Percentiles rank a stretch among this genome's conserved stretches.
Evolutionary conservation across 2,329 filamentous ascomycete species (phyloP).

Genomic region (Cercospora sp.): DNA sequence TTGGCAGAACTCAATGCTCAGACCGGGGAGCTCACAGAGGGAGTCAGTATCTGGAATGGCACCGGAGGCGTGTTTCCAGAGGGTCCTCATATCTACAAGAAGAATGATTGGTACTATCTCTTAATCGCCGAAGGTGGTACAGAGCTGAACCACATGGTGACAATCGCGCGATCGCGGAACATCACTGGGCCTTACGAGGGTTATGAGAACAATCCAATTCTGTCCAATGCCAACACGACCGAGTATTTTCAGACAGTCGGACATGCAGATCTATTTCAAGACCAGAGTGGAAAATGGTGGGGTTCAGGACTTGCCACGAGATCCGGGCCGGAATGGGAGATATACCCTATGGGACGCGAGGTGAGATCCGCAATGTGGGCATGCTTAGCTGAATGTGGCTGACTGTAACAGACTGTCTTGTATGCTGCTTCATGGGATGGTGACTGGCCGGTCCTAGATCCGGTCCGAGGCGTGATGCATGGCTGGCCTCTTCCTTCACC

Average conservation of each 20-base stretch:
- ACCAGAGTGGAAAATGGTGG: slow-evolving; percentile 56
- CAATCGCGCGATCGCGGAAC: slow-evolving; percentile 42
- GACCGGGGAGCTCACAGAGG: slow-evolving; percentile 34
- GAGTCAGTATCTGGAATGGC: slow-evolving; percentile 41
- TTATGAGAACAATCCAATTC: slow-evolving; percentile 32
- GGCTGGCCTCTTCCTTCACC: slow-evolving; percentile 46
- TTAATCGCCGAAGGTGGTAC: slow-evolving; percentile 45
- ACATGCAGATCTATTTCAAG: slow-evolving; percentile 60
- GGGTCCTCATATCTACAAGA: slow-evolving; percentile 44
- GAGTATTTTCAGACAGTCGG: slow-evolving; percentile 54
- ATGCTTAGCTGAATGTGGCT: not conserved
- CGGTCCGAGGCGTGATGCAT: slow-evolving; percentile 48
- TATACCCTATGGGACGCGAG: slow-evolving; percentile 59
- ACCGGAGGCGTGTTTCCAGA: slow-evolving; percentile 40
- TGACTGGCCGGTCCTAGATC: slow-evolving; percentile 43
- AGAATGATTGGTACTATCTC: slow-evolving; percentile 43
- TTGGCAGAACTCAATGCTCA: slow-evolving; percentile 38
- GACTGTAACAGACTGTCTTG: slow-evolving; percentile 43
- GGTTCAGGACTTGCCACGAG: slow-evolving; percentile 51
- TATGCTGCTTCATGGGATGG: slow-evolving; percentile 53
- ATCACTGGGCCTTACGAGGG: slow-evolving; percentile 39
- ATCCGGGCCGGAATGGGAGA: slow-evolving; percentile 44
- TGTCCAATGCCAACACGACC: slow-evolving; percentile 32
- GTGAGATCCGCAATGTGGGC: not conserved
- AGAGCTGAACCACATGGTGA: slow-evolving; percentile 44